Evolutionary conservation across 306 rosid species (phyloP).

Genomic region (Casuarina cunninghamiana): DNA sequence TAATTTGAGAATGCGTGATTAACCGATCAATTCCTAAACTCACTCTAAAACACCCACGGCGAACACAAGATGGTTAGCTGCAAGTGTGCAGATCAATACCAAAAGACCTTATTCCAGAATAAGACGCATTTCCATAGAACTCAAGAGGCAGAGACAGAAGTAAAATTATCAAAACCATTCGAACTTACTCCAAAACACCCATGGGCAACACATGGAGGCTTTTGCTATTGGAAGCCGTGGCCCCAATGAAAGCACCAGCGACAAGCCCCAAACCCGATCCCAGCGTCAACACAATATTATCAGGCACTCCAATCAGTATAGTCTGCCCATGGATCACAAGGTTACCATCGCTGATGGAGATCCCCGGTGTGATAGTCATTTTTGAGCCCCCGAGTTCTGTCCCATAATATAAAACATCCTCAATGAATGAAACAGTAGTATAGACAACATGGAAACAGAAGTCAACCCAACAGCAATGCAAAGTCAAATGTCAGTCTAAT

Average conservation of each 20-base stretch:
- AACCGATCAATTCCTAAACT: not conserved
- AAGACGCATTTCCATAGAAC: not conserved
- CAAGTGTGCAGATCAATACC: not conserved
- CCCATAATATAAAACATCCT: slow-evolving; percentile 18
- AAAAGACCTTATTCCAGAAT: too few species aligned
- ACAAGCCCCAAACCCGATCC: slow-evolving; percentile 64
- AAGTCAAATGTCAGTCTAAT: too few species aligned
- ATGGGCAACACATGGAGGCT: slow-evolving; percentile 87
- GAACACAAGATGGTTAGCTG: not conserved
- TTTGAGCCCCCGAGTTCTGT: slow-evolving; percentile 42
- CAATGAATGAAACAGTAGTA: not conserved
- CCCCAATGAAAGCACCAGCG: slow-evolving; percentile 83
- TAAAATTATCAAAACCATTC: not conserved
- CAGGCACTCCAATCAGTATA: slow-evolving; percentile 75
- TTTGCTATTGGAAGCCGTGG: slow-evolving; percentile 65
- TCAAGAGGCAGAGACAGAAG: not conserved
- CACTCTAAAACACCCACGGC: too few species aligned
- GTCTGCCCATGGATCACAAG: slow-evolving; percentile 89
- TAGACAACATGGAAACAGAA: not conserved
- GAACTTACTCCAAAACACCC: slow-evolving; percentile 78
- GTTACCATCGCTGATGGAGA: slow-evolving; percentile 65
- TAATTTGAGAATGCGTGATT: not conserved
- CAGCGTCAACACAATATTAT: slow-evolving; percentile 71
- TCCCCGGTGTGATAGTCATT: slow-evolving; percentile 81
- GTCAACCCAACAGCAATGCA: not conserved